A percentile compares a stretch with the other conserved stretches of the same genome.
These are phyloP conservation scores for Ogataea methylovora DNA, from an alignment of 805 yeast genomes.

Conservation along the genomic window DNA sequence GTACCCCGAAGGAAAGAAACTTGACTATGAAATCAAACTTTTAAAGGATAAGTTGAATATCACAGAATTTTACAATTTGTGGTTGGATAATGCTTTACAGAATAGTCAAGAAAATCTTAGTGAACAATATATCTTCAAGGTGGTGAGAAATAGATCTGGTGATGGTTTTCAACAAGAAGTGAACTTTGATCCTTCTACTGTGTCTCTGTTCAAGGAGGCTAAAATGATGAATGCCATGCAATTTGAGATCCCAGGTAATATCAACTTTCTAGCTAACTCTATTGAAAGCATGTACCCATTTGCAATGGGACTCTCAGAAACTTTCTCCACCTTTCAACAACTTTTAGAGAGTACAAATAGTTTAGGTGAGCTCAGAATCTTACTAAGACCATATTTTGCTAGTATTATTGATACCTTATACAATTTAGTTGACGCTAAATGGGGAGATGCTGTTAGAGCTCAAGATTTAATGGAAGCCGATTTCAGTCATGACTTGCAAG, in stretches of 20 bases:
- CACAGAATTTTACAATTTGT: slow-evolving; percentile 14
- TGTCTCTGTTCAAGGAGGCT: slow-evolving; percentile 45
- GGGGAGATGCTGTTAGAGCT: slow-evolving; percentile 48
- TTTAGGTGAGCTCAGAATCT: slow-evolving; percentile 32
- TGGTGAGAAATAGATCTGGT: slow-evolving; percentile 16
- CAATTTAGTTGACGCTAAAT: slow-evolving; percentile 32
- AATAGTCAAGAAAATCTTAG: slow-evolving; percentile 6
- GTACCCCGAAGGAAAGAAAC: slow-evolving; percentile 60
- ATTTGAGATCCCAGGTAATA: slow-evolving; percentile 47
- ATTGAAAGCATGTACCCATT: slow-evolving; percentile 49
- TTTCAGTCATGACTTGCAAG: slow-evolving; percentile 11
- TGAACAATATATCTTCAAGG: slow-evolving; percentile 26
- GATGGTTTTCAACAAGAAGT: slow-evolving; percentile 28
- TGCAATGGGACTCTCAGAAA: slow-evolving; percentile 47
- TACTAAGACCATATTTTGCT: slow-evolving; percentile 23
- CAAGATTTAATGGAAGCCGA: slow-evolving; percentile 34
- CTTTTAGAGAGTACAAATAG: slow-evolving; percentile 8
- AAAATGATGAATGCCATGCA: slow-evolving; percentile 41
- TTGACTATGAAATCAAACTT: slow-evolving; percentile 40
- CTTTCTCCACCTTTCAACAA: slow-evolving; percentile 31
- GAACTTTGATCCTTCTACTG: slow-evolving; percentile 41
- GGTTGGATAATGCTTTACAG: not conserved
- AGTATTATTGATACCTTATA: slow-evolving; percentile 26
- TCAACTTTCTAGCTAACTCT: slow-evolving; percentile 39
- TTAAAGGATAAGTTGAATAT: slow-evolving; percentile 42